phyloP scores from a whole-genome alignment of 306 rosid genomes.

The Lablab purpureus region DNA sequence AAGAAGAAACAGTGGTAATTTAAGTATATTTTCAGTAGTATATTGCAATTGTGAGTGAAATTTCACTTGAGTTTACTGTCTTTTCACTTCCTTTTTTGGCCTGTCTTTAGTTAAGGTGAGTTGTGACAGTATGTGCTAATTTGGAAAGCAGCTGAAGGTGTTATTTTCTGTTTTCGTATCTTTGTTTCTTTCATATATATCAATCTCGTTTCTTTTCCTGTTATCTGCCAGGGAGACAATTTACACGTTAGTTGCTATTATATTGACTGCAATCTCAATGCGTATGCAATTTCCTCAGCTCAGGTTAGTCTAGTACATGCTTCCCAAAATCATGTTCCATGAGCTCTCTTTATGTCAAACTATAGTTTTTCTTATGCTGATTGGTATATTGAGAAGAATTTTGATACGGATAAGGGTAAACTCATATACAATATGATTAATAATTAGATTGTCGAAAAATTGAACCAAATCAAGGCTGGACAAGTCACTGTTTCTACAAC shows the following conservation, averaged over 20 bases:
- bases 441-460: background rate
- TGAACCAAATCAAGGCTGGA: slow-evolving; percentile 19
- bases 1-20: background rate
- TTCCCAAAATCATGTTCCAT: slow-evolving; percentile 3
- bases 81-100: background rate
- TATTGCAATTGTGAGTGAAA: background rate
- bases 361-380: background rate
- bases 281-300: slow-evolving; percentile 85
- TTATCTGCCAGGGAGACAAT: slow-evolving; percentile 78
- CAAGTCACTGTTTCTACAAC: background rate
- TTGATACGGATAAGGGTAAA: slow-evolving; percentile 1
- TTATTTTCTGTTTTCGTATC: slow-evolving; percentile 24
- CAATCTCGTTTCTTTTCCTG: slow-evolving; percentile 6
- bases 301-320: slow-evolving; percentile 65
- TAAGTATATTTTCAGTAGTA: background rate
- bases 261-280: slow-evolving; percentile 77
- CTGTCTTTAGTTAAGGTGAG: background rate
- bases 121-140: slow-evolving; percentile 5
- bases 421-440: background rate
- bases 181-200: slow-evolving; percentile 17
- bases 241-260: slow-evolving; percentile 85
- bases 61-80: background rate
- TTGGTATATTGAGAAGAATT: slow-evolving; percentile 18
- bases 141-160: background rate
- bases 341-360: slow-evolving; percentile 18